Base-by-base conservation (phyloP, 345 rosid species). In the Anastatica hierochuntica region DNA sequence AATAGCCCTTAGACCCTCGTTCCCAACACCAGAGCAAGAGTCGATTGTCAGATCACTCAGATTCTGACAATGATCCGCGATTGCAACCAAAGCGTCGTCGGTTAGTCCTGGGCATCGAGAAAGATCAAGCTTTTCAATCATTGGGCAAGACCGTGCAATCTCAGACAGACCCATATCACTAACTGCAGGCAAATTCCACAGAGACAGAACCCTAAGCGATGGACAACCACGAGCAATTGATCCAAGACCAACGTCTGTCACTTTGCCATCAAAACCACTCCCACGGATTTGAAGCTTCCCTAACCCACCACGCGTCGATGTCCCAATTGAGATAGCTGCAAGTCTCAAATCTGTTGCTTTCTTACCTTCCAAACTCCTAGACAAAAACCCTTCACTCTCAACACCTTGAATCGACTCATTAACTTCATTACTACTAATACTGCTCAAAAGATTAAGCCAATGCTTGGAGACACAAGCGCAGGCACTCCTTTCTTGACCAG, bases 251-350 rank as follows among this genome's bases (percentile, higher is more conserved):
- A 23, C 60, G 12, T 71, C 64, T n/a, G 98, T 84, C 58, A 88
- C 89, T 20, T 82, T 71, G 17, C 67, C 60, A n/a, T 55, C 67
- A 43, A 82, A 73, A 26, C 73, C 79, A 73, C 67, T 77, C 64
- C 96, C 98, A 60, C 73, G 74, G 43, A 92, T 73, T 5, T 66
- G 71, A 61, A 92, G 95, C 75, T 92, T 88, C 45, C 96, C 94
- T 72, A 92, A 58, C 2, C 98, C 98, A 33, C 98, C 98, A 0
- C 79, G 86, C 2, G 72, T 49, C 8, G 96, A 80, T 44, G 96
- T 79, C 61, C 98, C 96, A 47, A 92, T 94, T 4, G 94, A 72
- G 5, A 92, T 78, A 1, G 96, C 95, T 16, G 98, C 84, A 26
- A 92, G 81, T 67, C 88, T 79, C 43, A 81, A 27, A 62, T 92